Evolutionary conservation across 176 grass and related monocot genomes (phyloP).

Genomic region (Alloteropsis semialata): DNA sequence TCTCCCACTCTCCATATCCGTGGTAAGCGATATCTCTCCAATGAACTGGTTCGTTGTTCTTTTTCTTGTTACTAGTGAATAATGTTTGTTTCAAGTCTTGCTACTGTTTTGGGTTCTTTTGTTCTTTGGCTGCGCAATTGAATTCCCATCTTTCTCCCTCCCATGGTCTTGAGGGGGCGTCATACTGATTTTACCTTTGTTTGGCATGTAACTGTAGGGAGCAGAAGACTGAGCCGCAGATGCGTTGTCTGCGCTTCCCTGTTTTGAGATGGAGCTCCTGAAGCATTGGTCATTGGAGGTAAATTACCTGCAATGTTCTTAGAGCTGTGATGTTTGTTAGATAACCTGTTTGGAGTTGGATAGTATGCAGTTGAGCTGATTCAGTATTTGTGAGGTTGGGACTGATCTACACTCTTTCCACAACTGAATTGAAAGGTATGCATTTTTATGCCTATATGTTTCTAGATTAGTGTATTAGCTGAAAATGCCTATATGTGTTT

Average conservation of each 20-base stretch:
- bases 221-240: conserved; percentile 38
- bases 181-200: neutral
- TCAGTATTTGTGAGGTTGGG: conserved; percentile 55
- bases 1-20: no score
- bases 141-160: neutral
- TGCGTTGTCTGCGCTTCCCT: conserved; percentile 72
- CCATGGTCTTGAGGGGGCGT: neutral
- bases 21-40: no score
- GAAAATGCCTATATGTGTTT: no score
- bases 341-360: no score
- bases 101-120: no score
- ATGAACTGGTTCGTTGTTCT: no score
- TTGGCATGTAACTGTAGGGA: conserved; percentile 38
- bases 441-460: conserved; percentile 2
- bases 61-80: no score
- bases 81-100: no score
- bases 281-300: conserved; percentile 94
- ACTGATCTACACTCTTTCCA: neutral
- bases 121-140: no score
- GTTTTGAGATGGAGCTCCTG: conserved; percentile 92
- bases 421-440: conserved; percentile 28
- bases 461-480: neutral
- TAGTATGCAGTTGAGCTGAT: conserved; percentile 88
- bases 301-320: no score
- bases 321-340: no score